These are phyloP conservation scores for Fusarium hainanense DNA, from an alignment of 2,329 filamentous ascomycete genomes.

Conservation along the genomic window DNA sequence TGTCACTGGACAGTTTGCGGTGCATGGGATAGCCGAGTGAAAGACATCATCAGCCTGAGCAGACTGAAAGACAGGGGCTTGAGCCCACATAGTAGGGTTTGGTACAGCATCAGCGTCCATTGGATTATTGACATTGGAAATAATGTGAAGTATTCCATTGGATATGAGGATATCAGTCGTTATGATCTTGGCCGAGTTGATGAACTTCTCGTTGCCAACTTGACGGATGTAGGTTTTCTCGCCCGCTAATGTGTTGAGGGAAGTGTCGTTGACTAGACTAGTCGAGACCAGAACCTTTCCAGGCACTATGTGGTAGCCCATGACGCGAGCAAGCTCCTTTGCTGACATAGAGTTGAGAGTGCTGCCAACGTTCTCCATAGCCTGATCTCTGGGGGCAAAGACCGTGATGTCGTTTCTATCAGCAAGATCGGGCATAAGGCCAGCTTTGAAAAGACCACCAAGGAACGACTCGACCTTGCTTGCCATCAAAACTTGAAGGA, in stretches of 20 bases:
- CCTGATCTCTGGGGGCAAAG: constrained; percentile 71
- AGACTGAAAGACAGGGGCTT: constrained; percentile 64
- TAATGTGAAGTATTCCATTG: constrained; percentile 69
- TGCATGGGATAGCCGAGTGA: constrained; percentile 57
- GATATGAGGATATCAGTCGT: constrained; percentile 64
- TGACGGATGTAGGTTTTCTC: constrained; percentile 54
- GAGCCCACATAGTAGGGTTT: constrained; percentile 53
- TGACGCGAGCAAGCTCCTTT: constrained; percentile 61
- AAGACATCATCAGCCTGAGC: constrained; percentile 59
- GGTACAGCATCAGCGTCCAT: constrained; percentile 51
- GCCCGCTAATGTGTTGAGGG: constrained; percentile 51
- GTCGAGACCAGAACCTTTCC: constrained; percentile 64
- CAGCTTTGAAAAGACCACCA: constrained; percentile 48
- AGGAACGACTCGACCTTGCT: constrained; percentile 57
- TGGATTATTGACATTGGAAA: constrained; percentile 65
- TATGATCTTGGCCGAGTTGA: constrained; percentile 66
- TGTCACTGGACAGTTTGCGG: constrained; percentile 48
- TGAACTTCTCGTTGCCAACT: constrained; percentile 58
- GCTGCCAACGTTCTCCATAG: constrained; percentile 68
- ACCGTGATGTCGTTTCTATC: constrained; percentile 64
- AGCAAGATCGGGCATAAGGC: constrained; percentile 56
- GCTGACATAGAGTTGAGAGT: constrained; percentile 59
- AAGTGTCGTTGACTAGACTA: constrained; percentile 48
- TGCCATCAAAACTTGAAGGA: constrained; percentile 63
- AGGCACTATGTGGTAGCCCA: constrained; percentile 74